Base-by-base conservation (phyloP, 495 filamentous ascomycete species). In the Penicillium coffeae region DNA sequence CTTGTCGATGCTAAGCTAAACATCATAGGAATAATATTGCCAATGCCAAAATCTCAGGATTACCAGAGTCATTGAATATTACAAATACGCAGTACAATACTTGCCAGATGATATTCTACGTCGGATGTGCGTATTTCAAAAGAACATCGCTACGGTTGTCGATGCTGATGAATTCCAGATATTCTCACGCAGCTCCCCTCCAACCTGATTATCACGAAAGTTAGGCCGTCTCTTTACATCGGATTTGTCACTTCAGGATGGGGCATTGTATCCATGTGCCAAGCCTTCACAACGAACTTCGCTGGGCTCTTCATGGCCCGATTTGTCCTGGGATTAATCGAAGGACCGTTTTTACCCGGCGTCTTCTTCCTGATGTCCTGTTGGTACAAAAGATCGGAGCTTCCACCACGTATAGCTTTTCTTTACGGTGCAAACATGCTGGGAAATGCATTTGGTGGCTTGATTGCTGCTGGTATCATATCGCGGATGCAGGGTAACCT, bases 371-470 rank as follows among this genome's bases (percentile, higher is more conserved):
- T 78, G 22, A 66, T 82, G 37, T 75, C 71, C 4, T 76, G 74
- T 49, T 83, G 77, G 78, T 81, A 83, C 51, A 83, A 75, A 1
- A 62, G 72, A 38, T 60, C 64, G 33, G 80, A 82, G 49, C 51
- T 81, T 25, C 71, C 73, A 15, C 61, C 64, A 13, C 62, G 73
- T 25, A 73, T 79, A 43, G 71, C 75, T 1, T 69, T 70, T 47
- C 72, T 79, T 39, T 80, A 83, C 54, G 77, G 76, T 12, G 80
- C 76, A 8, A 69, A 76, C 0, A 63, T 78, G 10, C 75, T 83
- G 35, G 76, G 74, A 8, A 76, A 74, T 18, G 76, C 76, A 42
- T 80, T 83, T 56, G 80, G 77, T 3, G 79, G 79, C 1, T 52
- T 83, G 0, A 75, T 84, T 21, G 71, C 79, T 5, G 80, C 79